A percentile compares a stretch with the other conserved stretches of the same genome.
Conservation (phyloP, 345 rosid genomes). For the Salix arbutifolia region DNA sequence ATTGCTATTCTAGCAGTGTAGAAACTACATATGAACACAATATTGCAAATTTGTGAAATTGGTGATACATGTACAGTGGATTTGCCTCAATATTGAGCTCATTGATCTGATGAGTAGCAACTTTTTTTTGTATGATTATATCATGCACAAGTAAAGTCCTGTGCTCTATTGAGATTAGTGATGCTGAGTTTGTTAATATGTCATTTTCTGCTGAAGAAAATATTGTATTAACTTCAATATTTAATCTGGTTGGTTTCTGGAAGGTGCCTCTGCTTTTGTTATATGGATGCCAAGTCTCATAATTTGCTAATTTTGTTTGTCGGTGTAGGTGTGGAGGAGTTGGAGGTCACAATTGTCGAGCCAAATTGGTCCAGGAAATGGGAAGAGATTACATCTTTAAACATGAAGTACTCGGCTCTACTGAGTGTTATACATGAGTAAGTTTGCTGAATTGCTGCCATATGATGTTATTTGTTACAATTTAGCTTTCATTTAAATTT, state of each 20-base stretch:
- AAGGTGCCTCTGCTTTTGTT: background rate
- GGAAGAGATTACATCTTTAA: slow-evolving; percentile 55
- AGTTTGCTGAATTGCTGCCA: slow-evolving; percentile 29
- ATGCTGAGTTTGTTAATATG: background rate
- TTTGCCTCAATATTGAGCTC: background rate
- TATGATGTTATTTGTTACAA: background rate
- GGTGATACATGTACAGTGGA: background rate
- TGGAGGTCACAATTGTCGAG: slow-evolving; percentile 61
- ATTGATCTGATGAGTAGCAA: background rate
- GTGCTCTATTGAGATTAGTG: background rate
- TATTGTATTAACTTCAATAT: background rate
- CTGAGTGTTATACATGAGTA: slow-evolving; percentile 53
- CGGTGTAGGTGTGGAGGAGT: slow-evolving; percentile 63
- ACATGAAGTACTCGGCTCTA: slow-evolving; percentile 55
- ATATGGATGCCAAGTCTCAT: slow-evolving; percentile 14
- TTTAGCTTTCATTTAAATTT: background rate
- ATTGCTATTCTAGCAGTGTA: background rate
- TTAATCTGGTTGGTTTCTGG: background rate
- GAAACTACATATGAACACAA: background rate
- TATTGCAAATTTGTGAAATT: background rate
- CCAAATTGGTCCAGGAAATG: slow-evolving; percentile 65
- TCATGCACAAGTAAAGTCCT: background rate
- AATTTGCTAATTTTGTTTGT: slow-evolving; percentile 5
- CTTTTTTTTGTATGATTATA: background rate
- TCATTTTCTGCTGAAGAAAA: background rate